Conservation (phyloP, 2,329 filamentous ascomycete species). For the Emmonsiellopsis sp. region DNA sequence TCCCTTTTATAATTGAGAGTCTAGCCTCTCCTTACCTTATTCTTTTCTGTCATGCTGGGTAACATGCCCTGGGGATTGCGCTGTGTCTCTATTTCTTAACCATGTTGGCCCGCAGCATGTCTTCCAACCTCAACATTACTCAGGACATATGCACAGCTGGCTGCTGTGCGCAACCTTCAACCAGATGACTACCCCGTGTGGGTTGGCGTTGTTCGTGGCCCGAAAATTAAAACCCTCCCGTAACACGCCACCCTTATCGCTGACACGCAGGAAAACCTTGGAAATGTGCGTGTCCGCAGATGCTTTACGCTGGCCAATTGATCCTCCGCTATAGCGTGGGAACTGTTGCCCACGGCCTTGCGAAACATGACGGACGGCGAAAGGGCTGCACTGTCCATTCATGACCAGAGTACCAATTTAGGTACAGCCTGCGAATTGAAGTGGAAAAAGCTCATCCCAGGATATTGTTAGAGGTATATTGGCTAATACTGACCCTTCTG, state of each 20-base stretch:
- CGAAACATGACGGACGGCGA: conserved; percentile 47
- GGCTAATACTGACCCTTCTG: no score
- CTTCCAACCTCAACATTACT: conserved; percentile 17
- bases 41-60: background rate
- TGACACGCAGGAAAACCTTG: conserved; percentile 8
- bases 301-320: conserved; percentile 44
- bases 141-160: conserved; percentile 40
- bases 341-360: conserved; percentile 38
- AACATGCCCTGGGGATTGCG: background rate
- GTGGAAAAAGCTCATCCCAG: no score
- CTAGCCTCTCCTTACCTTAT: background rate
- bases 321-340: conserved; percentile 40
- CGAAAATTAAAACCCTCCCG: background rate
- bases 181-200: conserved; percentile 48
- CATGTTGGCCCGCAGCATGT: background rate
- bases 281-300: conserved; percentile 19
- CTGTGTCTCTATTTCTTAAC: background rate
- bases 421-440: conserved; percentile 9
- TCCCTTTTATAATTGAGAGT: background rate
- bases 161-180: conserved; percentile 22
- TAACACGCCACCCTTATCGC: conserved; percentile 1
- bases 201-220: no score
- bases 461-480: no score
- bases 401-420: conserved; percentile 36
- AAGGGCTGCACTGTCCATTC: conserved; percentile 33